Percentiles rank a stretch among this genome's conserved stretches.
These are phyloP conservation scores for Dipteronia sinensis DNA, from an alignment of 345 rosid species.

Conservation along the genomic window DNA sequence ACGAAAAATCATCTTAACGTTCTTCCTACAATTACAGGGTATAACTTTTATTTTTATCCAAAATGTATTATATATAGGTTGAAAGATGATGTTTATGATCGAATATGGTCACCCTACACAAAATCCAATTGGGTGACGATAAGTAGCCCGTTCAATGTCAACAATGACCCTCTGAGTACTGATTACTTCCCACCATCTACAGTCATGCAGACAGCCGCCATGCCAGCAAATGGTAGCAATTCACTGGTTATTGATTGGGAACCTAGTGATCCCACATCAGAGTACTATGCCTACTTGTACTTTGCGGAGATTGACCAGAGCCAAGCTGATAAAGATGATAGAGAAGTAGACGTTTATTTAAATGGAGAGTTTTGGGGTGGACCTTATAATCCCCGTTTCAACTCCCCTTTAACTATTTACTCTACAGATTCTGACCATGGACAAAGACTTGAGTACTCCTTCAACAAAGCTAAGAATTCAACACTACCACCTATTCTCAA, in stretches of 20 bases:
- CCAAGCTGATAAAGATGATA: background rate
- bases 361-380: background rate
- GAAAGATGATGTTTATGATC: constrained; percentile 37
- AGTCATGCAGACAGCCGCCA: constrained; percentile 27
- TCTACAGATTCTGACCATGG: background rate
- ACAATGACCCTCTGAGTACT: background rate
- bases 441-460: background rate
- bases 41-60: no score
- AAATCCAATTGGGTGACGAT: background rate
- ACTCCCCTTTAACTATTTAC: background rate
- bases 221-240: constrained; percentile 2
- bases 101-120: constrained; percentile 36
- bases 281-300: constrained; percentile 24
- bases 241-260: background rate
- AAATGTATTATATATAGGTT: constrained; percentile 26
- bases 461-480: background rate
- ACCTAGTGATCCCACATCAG: background rate
- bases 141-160: background rate
- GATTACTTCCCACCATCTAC: constrained; percentile 23
- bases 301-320: constrained; percentile 24
- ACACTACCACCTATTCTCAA: background rate
- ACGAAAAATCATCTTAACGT: no score
- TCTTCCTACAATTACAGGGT: no score
- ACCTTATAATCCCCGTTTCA: background rate
- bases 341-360: background rate